phyloP scores from a whole-genome alignment of 768 basidiomycete species.

The Collybia nuda region DNA sequence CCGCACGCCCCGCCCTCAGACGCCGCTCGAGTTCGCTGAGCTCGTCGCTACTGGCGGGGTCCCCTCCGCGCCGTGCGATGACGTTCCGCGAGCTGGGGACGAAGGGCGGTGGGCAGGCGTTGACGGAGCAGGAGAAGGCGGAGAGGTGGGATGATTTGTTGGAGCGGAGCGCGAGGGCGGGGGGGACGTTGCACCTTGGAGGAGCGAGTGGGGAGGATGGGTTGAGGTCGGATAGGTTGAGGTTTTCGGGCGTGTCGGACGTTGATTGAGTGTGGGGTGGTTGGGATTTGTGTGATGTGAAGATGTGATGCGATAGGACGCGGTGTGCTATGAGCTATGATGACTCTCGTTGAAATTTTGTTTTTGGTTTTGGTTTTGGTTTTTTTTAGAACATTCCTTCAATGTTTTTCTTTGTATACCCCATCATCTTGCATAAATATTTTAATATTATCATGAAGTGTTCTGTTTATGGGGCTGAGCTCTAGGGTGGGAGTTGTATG shows the following conservation, averaged over 20 bases:
- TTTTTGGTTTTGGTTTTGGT: too few species aligned
- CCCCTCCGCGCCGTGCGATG: conserved; percentile 23
- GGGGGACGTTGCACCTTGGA: conserved; percentile 69
- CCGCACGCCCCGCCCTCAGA: conserved; percentile 9
- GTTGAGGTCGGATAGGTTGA: conserved; percentile 13
- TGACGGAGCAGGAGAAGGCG: conserved; percentile 71
- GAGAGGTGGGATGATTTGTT: conserved; percentile 71
- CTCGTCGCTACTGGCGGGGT: conserved; percentile 8
- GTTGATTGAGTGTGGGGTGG: too few species aligned
- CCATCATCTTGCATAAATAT: too few species aligned
- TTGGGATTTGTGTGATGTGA: too few species aligned
- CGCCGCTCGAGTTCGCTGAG: conserved; percentile 20
- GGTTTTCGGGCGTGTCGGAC: conserved; percentile 10
- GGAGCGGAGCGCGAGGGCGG: conserved; percentile 64
- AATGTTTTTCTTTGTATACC: too few species aligned
- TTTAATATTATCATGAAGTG: too few species aligned
- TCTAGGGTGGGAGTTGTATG: too few species aligned
- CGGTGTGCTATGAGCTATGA: too few species aligned
- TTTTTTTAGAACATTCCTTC: too few species aligned
- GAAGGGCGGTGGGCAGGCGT: conserved; percentile 28
- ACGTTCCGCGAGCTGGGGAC: conserved; percentile 48
- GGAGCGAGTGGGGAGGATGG: conserved; percentile 25
- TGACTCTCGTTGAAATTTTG: too few species aligned
- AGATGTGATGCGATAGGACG: too few species aligned
- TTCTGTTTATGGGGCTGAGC: too few species aligned